Evolutionary conservation across 305 asterid species (phyloP), one percentile per base, ranked within the genome.

Genomic region (Lippia alba): DNA sequence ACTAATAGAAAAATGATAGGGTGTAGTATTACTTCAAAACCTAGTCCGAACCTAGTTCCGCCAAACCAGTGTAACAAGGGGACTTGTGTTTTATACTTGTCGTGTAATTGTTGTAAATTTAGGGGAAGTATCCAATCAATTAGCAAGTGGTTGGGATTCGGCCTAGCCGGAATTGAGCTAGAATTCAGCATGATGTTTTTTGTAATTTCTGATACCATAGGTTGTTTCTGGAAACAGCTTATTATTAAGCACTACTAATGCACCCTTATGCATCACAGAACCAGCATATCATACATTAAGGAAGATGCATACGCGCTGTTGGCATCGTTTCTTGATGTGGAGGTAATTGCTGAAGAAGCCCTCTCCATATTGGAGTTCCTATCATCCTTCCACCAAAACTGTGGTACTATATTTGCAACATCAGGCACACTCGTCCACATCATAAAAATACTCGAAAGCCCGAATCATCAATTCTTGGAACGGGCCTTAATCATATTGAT

Each of bases 271-370:
- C 14, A 30, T 30, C 16, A 56, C 91, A 81, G 86, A 46, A 75
- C 44, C 73, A 56, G 46, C 55, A 53, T 74, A 44, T 62, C 72
- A 17, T 73, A 68, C 79, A 65, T 89, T 71, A 76, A 66, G n/a
- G 87, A 83, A 60, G 86, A 81, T 39, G 63, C 83, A 46, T 85
- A 78, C 41, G 69, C 12, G 54, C 64, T 87, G 15, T 70, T 89
- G 86, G 87, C 77, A 12, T 89, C 82, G 55, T 80, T 85, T 76
- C 85, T 87, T 32, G 85, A 78, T 69, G 76, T 83, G 0, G 81
- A 76, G 74, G 79, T 24, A 24, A 24, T 64, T 57, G 77, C 86
- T 19, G 57, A 74, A 61, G 85, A 78, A 72, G 83, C 86, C 59
- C 81, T 89, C 64, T 67, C 69, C 54, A 20, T 87, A 72, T 40